A percentile compares a stretch with the other conserved stretches of the same genome.
Evolutionary conservation across 129 eudicot genomes (phyloP).

Genomic region (Centaurea solstitialis): DNA sequence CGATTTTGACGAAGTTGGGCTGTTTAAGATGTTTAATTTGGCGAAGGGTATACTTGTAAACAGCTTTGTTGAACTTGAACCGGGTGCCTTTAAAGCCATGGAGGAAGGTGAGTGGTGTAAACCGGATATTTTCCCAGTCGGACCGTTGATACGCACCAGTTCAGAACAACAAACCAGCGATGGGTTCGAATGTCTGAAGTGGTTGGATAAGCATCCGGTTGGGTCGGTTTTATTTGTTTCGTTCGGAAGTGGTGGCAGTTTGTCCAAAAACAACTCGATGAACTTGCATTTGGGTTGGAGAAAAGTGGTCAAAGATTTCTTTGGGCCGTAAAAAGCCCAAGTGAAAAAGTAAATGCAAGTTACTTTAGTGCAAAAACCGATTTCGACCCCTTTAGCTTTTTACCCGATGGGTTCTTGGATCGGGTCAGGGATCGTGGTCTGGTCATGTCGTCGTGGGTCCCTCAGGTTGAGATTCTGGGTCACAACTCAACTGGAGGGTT

Average conservation of each 20-base stretch:
- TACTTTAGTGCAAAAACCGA: conserved; percentile 25
- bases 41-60: conserved; percentile 46
- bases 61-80: conserved; percentile 43
- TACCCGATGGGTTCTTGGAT: conserved; percentile 40
- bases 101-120: conserved; percentile 34
- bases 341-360: conserved; percentile 27
- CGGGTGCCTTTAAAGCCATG: conserved; percentile 38
- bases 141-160: conserved; percentile 42
- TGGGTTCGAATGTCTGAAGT: conserved; percentile 36
- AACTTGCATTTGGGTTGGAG: conserved; percentile 45
- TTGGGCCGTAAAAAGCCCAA: conserved; percentile 47
- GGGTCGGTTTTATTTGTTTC: conserved; percentile 48
- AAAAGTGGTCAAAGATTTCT: conserved; percentile 43
- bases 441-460: conserved; percentile 44
- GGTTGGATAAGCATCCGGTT: conserved; percentile 51
- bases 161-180: background rate
- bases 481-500: conserved; percentile 43
- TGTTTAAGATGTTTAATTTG: conserved; percentile 23
- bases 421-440: conserved; percentile 31
- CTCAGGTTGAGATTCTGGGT: conserved; percentile 37
- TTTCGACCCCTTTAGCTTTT: conserved; percentile 30
- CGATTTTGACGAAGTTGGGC: conserved; percentile 29
- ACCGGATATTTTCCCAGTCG: conserved; percentile 44
- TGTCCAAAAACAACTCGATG: conserved; percentile 40
- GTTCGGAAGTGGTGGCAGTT: conserved; percentile 67